Evolutionary conservation across 306 rosid species (phyloP).

Genomic region (Castanea sativa): DNA sequence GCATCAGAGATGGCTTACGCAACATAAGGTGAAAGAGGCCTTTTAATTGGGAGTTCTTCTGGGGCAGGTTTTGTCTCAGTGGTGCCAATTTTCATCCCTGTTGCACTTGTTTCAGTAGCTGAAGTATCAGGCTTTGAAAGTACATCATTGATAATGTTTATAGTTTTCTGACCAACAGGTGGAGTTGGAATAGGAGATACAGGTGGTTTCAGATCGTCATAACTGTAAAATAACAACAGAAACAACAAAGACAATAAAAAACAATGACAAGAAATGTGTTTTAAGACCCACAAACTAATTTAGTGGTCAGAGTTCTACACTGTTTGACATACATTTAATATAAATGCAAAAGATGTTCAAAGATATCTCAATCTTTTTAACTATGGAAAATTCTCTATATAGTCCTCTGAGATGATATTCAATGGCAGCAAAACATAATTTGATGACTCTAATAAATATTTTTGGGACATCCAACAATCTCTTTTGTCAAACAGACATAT

Average conservation of each 20-base stretch:
- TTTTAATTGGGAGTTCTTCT: constrained; percentile 2
- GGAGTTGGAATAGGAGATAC: constrained; percentile 42
- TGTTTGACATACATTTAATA: not conserved
- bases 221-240: constrained; percentile 32
- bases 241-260: constrained; percentile 13
- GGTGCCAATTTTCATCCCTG: constrained; percentile 16
- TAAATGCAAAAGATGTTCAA: not conserved
- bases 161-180: constrained; percentile 29
- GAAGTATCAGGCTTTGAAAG: constrained; percentile 30
- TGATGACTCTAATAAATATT: not conserved
- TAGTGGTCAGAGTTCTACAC: not conserved
- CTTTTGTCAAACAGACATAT: not conserved
- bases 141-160: constrained; percentile 14
- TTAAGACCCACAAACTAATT: not conserved
- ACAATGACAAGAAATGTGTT: not conserved
- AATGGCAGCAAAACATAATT: not conserved
- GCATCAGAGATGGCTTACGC: constrained; percentile 40
- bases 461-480: not conserved
- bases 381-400: not conserved
- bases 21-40: constrained; percentile 56
- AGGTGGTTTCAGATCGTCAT: constrained; percentile 49
- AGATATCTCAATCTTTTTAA: not conserved
- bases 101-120: constrained; percentile 22
- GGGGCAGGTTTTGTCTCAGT: constrained; percentile 37
- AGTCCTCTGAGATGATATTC: not conserved